Conservation (phyloP, 768 basidiomycete genomes). For the Phlebiopsis flavidoalba region DNA sequence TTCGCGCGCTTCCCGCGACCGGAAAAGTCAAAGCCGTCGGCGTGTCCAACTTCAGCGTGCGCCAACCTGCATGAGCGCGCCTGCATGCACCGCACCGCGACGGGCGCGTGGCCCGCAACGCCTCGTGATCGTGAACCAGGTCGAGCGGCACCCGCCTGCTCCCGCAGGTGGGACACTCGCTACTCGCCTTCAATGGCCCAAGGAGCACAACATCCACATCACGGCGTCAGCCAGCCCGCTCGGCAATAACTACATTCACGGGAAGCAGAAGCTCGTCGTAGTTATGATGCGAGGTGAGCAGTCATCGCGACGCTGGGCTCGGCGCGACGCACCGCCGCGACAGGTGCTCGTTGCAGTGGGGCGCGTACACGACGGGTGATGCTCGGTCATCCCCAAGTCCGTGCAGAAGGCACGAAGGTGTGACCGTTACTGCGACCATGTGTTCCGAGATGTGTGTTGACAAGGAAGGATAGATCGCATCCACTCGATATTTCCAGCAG, state of each 20-base stretch:
- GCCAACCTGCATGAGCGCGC: slow-evolving; percentile 58
- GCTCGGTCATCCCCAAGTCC: slow-evolving; percentile 82
- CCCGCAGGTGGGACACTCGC: slow-evolving; percentile 69
- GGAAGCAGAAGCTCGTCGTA: slow-evolving; percentile 67
- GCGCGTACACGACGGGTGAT: slow-evolving; percentile 64
- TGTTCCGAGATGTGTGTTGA: not conserved
- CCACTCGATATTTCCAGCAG: slow-evolving; percentile 73
- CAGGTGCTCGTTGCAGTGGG: slow-evolving; percentile 87
- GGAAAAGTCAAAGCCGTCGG: slow-evolving; percentile 72
- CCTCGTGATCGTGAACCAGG: slow-evolving; percentile 77
- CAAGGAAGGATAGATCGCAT: slow-evolving; percentile 43
- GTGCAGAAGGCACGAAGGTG: slow-evolving; percentile 63
- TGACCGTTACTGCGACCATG: slow-evolving; percentile 13
- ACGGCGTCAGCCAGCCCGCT: slow-evolving; percentile 64
- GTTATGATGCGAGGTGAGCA: slow-evolving; percentile 47
- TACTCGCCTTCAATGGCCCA: slow-evolving; percentile 67
- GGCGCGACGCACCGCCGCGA: slow-evolving; percentile 64
- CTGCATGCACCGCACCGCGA: slow-evolving; percentile 65
- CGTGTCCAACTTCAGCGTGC: slow-evolving; percentile 77
- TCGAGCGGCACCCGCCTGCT: slow-evolving; percentile 81
- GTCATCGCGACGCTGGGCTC: slow-evolving; percentile 59
- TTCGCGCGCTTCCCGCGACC: slow-evolving; percentile 59
- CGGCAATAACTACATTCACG: slow-evolving; percentile 75
- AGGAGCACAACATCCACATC: slow-evolving; percentile 64
- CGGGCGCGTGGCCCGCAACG: slow-evolving; percentile 68